Base-by-base conservation (phyloP, 306 rosid genomes). In the Cyamopsis tetragonoloba region DNA sequence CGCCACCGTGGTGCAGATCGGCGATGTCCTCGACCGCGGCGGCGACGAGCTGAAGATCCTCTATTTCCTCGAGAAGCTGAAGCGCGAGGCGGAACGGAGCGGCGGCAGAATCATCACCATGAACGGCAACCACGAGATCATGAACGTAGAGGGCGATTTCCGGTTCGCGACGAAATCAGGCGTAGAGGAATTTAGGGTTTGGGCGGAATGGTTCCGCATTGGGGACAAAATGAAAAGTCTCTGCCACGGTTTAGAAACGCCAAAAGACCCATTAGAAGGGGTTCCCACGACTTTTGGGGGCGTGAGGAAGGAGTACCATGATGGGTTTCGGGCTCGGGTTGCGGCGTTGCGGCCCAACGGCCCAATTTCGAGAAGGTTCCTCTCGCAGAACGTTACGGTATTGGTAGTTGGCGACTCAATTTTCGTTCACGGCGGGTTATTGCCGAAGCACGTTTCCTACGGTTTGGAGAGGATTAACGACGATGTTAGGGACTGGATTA, bases 121-220 rank as follows among this genome's bases (percentile, higher is more conserved):
- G 98, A 80, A 93, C 73, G 97, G 98, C 1, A 93, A 93, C 75
- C 98, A 93, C 75, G 99, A 93, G 80, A 93, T 93, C 63, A 86
- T 93, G 99, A 93, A 93, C 73, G 80, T 86, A 4, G 95, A 85
- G 10, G 91, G 95, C 7, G 92, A 93, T 86, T 93, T 89, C 63
- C 71, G 92, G 15, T 89, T 0, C 61, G 87, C 68, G 13, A 83
- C 84, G 4, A 1, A 35, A 65, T 11, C 56, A 0, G 99, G 83
- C 0, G 31, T 88, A 13, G 83, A 93, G 7, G 99, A 93, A 65
- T 93, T 89, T 60, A 69, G 67, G 80, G 78, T 3, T 44, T 93
- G 97, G 99, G 90, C 81, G 9, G 53, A 90, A 7, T 93, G 97
- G 97, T 90, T 66, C 39, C 48, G 70, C 4, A 0, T 65, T 6